Conservation (phyloP, 2,329 filamentous ascomycete species). For the Penicillium sp. region DNA sequence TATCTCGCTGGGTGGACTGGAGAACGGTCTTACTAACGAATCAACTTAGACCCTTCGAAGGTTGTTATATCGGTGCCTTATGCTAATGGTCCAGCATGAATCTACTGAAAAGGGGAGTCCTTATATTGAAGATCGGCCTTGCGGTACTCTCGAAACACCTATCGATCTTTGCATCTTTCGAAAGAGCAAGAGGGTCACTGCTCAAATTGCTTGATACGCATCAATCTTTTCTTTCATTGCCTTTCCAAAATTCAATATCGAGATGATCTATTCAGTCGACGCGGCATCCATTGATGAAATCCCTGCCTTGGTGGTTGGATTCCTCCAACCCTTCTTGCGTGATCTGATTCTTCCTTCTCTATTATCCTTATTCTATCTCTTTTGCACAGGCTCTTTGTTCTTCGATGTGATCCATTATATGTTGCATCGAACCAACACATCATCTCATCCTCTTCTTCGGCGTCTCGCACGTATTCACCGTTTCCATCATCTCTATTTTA, state of each 20-base stretch:
- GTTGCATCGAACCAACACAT: slow-evolving; percentile 18
- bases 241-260: not conserved
- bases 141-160: not conserved
- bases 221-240: not conserved
- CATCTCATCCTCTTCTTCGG: slow-evolving; percentile 14
- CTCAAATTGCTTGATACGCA: not conserved
- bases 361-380: slow-evolving; percentile 14
- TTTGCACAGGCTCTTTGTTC: slow-evolving; percentile 18
- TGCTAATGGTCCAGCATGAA: not conserved
- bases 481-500: slow-evolving; percentile 26
- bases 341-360: not conserved
- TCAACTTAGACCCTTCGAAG: not conserved
- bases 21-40: not conserved
- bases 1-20: not conserved
- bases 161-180: not conserved
- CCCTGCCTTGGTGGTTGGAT: not conserved
- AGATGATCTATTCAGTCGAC: not conserved
- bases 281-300: not conserved
- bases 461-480: slow-evolving; percentile 18
- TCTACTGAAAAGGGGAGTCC: not conserved
- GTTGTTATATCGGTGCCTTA: not conserved
- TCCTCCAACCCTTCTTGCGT: not conserved
- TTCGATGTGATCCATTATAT: slow-evolving; percentile 21
- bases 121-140: not conserved
- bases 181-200: not conserved